Evolutionary conservation across 805 yeast genomes (phyloP).

Genomic region (Wickerhamomyces strasburgensis): DNA sequence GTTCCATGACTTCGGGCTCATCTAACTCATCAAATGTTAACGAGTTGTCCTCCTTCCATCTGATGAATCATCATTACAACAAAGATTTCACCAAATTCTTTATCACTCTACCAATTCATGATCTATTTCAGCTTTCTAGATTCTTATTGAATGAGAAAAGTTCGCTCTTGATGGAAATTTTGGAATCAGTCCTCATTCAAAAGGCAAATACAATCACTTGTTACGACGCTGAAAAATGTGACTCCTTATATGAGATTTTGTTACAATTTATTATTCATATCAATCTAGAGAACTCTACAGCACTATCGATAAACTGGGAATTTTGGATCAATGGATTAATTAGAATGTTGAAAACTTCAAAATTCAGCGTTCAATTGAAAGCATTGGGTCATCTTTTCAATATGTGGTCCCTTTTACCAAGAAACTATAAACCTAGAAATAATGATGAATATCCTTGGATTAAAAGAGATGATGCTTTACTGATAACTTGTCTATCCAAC

Average conservation of each 20-base stretch:
- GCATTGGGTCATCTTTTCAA: slow-evolving; percentile 65
- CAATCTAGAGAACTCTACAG: slow-evolving; percentile 8
- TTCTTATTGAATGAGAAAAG: not conserved
- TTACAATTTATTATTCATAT: slow-evolving; percentile 21
- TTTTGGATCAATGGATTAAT: slow-evolving; percentile 66
- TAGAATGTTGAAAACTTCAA: slow-evolving; percentile 58
- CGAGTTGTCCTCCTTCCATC: too few relatives aligned
- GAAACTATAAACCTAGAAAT: slow-evolving; percentile 11
- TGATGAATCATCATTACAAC: too few relatives aligned
- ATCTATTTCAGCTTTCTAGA: slow-evolving; percentile 2
- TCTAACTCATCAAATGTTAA: too few relatives aligned
- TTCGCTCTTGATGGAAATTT: not conserved
- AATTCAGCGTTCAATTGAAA: slow-evolving; percentile 56
- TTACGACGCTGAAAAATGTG: slow-evolving; percentile 36
- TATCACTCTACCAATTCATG: slow-evolving; percentile 9
- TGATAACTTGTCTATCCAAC: slow-evolving; percentile 43
- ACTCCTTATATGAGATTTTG: slow-evolving; percentile 36
- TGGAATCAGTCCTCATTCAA: slow-evolving; percentile 4
- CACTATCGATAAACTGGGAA: slow-evolving; percentile 50
- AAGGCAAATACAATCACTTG: slow-evolving; percentile 17
- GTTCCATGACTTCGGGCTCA: too few relatives aligned
- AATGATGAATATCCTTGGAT: slow-evolving; percentile 34
- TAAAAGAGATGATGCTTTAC: slow-evolving; percentile 31
- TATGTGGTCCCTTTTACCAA: slow-evolving; percentile 67
- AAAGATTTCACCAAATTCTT: slow-evolving; percentile 3